A percentile compares a stretch with the other conserved stretches of the same genome.
Conservation (phyloP, 2,329 filamentous ascomycete genomes). For the Aspergillus quadricinctus region DNA sequence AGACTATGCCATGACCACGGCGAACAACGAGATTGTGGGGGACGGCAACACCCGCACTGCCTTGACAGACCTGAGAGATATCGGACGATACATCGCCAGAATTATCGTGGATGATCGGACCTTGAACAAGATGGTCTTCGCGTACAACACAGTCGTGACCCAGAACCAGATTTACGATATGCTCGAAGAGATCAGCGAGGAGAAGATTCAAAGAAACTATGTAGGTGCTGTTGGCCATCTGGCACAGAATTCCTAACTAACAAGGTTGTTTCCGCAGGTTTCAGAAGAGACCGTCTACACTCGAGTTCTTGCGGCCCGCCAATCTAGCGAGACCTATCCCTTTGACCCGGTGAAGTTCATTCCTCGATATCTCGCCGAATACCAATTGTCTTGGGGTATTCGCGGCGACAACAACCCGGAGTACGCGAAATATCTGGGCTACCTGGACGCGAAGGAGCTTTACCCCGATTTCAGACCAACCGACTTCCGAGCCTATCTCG, state of each 20-base stretch:
- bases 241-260: neutral
- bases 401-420: slow-evolving; percentile 53
- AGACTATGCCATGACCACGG: slow-evolving; percentile 41
- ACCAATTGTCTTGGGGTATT: slow-evolving; percentile 44
- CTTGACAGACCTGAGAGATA: slow-evolving; percentile 50
- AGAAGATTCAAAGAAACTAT: slow-evolving; percentile 41
- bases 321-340: slow-evolving; percentile 35
- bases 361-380: slow-evolving; percentile 39
- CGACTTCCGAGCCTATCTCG: slow-evolving; percentile 38
- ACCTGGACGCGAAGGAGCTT: slow-evolving; percentile 49
- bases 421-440: slow-evolving; percentile 52
- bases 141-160: slow-evolving; percentile 45
- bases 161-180: slow-evolving; percentile 46
- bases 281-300: slow-evolving; percentile 32
- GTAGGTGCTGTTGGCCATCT: slow-evolving; percentile 22
- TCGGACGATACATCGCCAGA: slow-evolving; percentile 49
- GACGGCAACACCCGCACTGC: slow-evolving; percentile 44
- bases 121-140: slow-evolving; percentile 50
- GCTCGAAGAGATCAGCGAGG: slow-evolving; percentile 47
- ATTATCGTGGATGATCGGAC: slow-evolving; percentile 52
- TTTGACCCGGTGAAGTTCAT: slow-evolving; percentile 34
- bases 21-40: slow-evolving; percentile 39
- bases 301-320: slow-evolving; percentile 30
- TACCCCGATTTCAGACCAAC: slow-evolving; percentile 49
- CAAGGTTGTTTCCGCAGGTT: slow-evolving; percentile 18